A percentile compares a stretch with the other conserved stretches of the same genome.
Conservation (phyloP, 108 stramenopile genomes). For the Cyclotella cryptica region DNA sequence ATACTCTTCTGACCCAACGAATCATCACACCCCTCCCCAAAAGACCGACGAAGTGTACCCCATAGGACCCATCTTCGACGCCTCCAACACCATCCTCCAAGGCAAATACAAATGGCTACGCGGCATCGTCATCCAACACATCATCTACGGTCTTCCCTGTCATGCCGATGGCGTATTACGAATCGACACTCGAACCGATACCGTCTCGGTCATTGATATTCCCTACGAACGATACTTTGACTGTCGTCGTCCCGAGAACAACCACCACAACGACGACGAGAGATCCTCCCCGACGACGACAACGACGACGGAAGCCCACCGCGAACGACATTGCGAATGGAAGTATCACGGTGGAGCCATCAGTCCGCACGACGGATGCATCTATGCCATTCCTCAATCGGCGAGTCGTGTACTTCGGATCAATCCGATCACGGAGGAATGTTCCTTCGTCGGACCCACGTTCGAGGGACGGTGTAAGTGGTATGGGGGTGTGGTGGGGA, state of each 20-base stretch:
- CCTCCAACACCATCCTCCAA: constrained; percentile 28
- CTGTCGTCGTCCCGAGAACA: no score
- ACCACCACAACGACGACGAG: no score
- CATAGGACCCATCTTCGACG: constrained; percentile 73
- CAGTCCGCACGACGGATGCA: constrained; percentile 71
- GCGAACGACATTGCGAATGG: constrained; percentile 66
- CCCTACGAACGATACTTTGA: constrained; percentile 72
- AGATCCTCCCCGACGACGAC: no score
- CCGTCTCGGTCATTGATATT: constrained; percentile 62
- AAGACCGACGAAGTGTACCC: constrained; percentile 56
- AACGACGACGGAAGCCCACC: constrained; percentile 27
- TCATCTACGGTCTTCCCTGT: constrained; percentile 89
- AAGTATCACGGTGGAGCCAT: constrained; percentile 89
- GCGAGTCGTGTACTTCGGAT: constrained; percentile 75
- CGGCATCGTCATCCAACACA: constrained; percentile 69
- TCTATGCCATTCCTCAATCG: constrained; percentile 88
- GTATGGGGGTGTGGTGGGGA: constrained; percentile 88
- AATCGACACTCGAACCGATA: constrained; percentile 73
- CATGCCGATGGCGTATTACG: constrained; percentile 75
- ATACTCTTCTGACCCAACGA: no score
- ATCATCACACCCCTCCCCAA: no score
- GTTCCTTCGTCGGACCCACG: constrained; percentile 63
- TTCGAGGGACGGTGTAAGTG: constrained; percentile 84
- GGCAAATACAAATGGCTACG: constrained; percentile 91
- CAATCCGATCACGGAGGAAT: constrained; percentile 70